Percentiles rank a stretch among this genome's conserved stretches.
These are phyloP conservation scores for Bolboschoenoplectus hybrid DNA, from an alignment of 202 grass and related monocot genomes.

Conservation along the genomic window DNA sequence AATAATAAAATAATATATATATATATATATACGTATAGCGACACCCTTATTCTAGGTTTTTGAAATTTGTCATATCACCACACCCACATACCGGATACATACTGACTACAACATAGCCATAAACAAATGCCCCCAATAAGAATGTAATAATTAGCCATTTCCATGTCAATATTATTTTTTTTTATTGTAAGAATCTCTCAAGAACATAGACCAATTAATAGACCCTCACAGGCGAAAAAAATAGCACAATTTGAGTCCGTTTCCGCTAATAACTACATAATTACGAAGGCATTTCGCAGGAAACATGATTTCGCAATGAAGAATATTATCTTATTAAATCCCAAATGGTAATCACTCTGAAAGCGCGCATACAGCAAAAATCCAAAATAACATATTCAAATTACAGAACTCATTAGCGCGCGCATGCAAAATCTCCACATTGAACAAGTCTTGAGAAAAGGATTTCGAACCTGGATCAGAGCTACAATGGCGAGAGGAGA, in stretches of 20 bases:
- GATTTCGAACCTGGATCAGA: slow-evolving; percentile 85
- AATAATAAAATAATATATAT: neutral
- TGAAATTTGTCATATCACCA: neutral
- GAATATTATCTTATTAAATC: neutral
- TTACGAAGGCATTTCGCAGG: neutral
- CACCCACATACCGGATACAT: neutral
- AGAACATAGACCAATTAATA: neutral
- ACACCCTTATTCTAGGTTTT: neutral
- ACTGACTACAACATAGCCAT: neutral
- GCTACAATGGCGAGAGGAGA: slow-evolving; percentile 60
- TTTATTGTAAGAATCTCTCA: neutral
- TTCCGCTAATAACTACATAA: neutral
- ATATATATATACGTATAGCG: too few relatives aligned
- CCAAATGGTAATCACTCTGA: neutral
- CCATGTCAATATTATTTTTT: neutral
- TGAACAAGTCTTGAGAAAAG: neutral
- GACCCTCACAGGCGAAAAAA: neutral
- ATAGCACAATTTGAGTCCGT: neutral
- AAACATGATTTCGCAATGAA: neutral
- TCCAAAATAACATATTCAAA: neutral
- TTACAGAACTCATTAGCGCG: slow-evolving; percentile 32
- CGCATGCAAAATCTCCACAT: neutral
- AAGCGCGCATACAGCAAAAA: neutral
- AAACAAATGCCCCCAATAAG: neutral
- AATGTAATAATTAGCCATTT: neutral